A percentile compares a stretch with the other conserved stretches of the same genome.
These are phyloP conservation scores for Fusarium mundagurra DNA, from an alignment of 2,329 filamentous ascomycete genomes.

Conservation along the genomic window DNA sequence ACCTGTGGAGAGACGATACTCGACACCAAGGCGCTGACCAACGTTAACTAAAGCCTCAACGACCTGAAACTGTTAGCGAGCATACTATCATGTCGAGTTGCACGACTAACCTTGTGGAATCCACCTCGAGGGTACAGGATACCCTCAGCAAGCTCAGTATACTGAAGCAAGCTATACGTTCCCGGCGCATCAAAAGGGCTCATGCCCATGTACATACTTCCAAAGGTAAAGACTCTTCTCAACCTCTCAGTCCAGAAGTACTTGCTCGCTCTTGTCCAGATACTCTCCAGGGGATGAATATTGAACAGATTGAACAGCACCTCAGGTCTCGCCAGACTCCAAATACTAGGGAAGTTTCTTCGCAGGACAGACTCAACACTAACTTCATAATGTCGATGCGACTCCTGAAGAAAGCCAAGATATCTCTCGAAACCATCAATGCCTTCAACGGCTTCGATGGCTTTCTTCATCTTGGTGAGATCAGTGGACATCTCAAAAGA, in stretches of 20 bases:
- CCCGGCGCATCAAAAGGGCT: slow-evolving; percentile 79
- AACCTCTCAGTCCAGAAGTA: slow-evolving; percentile 78
- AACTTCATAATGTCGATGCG: slow-evolving; percentile 76
- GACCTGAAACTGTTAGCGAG: slow-evolving; percentile 47
- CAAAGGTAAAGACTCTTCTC: slow-evolving; percentile 78
- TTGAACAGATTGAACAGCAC: slow-evolving; percentile 68
- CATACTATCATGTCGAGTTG: fast-evolving
- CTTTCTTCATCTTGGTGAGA: slow-evolving; percentile 73
- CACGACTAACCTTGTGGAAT: slow-evolving; percentile 62
- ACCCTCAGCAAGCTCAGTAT: slow-evolving; percentile 77
- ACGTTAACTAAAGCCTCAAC: slow-evolving; percentile 72
- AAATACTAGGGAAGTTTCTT: slow-evolving; percentile 71
- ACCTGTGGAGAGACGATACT: slow-evolving; percentile 68
- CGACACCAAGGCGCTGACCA: slow-evolving; percentile 68
- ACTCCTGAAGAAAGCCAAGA: slow-evolving; percentile 71
- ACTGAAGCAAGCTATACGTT: slow-evolving; percentile 78
- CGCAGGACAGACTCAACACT: slow-evolving; percentile 72
- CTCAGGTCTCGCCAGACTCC: slow-evolving; percentile 65
- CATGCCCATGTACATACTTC: slow-evolving; percentile 88
- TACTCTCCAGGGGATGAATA: slow-evolving; percentile 76
- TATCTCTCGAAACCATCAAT: slow-evolving; percentile 77
- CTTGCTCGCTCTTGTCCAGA: slow-evolving; percentile 70
- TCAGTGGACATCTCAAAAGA: slow-evolving; percentile 73
- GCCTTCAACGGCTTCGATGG: slow-evolving; percentile 79
- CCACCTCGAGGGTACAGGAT: slow-evolving; percentile 80